phyloP scores from a whole-genome alignment of 1,284 basidiomycete species.

The Leccinum laetum region DNA sequence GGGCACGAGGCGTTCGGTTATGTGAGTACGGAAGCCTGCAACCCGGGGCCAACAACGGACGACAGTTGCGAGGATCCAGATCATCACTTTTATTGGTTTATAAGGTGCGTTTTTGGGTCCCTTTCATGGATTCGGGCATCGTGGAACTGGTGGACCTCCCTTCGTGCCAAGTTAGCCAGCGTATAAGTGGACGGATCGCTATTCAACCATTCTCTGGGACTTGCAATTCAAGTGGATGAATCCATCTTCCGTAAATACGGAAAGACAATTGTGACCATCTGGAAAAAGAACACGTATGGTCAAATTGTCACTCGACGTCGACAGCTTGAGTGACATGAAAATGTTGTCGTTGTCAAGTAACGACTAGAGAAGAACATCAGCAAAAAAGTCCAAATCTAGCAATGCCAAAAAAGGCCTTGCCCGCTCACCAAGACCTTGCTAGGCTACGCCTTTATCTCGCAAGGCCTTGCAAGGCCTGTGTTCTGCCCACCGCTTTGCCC shows the following conservation, averaged over 20 bases:
- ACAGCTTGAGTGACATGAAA: conserved; percentile 16
- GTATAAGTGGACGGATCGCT: too few relatives aligned
- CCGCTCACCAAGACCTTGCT: too few relatives aligned
- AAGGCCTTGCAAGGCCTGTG: too few relatives aligned
- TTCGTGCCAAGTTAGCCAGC: too few relatives aligned
- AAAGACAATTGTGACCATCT: background rate
- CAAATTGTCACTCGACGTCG: too few relatives aligned
- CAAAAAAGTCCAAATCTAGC: too few relatives aligned
- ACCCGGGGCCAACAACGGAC: conserved; percentile 30
- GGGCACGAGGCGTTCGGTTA: conserved; percentile 50
- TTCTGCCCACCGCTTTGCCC: too few relatives aligned
- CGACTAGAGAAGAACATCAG: background rate
- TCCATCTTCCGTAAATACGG: background rate
- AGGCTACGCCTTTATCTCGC: too few relatives aligned
- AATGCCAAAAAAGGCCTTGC: too few relatives aligned
- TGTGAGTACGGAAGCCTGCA: conserved; percentile 39
- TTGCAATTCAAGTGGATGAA: too few relatives aligned
- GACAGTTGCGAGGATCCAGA: conserved; percentile 43
- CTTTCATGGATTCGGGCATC: background rate
- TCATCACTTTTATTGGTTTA: conserved; percentile 51
- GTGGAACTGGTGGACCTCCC: background rate
- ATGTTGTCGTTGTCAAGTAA: conserved; percentile 13
- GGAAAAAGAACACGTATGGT: background rate
- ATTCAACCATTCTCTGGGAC: too few relatives aligned
- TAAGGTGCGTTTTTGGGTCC: conserved; percentile 35